Evolutionary conservation across 129 eudicot species (phyloP).

Genomic region (Sambucus nigra): DNA sequence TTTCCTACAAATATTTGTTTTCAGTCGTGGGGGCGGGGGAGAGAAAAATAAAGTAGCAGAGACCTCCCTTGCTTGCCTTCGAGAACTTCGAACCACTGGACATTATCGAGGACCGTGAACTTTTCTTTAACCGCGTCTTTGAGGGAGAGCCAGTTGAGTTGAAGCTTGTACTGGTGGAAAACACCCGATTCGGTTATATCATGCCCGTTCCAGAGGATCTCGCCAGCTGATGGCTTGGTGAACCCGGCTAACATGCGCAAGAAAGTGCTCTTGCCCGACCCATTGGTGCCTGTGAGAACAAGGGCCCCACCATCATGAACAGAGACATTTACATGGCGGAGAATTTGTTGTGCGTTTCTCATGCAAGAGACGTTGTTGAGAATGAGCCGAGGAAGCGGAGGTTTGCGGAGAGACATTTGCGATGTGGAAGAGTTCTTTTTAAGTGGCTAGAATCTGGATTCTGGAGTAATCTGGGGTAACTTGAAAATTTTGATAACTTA

Average conservation of each 20-base stretch:
- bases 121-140: constrained; percentile 74
- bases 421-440: not conserved
- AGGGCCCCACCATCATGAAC: constrained; percentile 85
- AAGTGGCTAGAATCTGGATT: not conserved
- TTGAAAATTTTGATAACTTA: not conserved
- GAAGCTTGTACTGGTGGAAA: constrained; percentile 91
- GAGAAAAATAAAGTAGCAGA: too few relatives aligned
- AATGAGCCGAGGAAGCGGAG: constrained; percentile 76
- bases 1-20: too few relatives aligned
- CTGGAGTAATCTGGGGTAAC: not conserved
- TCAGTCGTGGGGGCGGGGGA: too few relatives aligned
- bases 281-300: constrained; percentile 78
- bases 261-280: constrained; percentile 84
- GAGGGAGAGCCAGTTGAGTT: constrained; percentile 85
- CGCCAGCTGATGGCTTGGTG: constrained; percentile 80
- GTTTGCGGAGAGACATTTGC: constrained; percentile 45
- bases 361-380: constrained; percentile 90
- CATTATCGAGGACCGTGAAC: constrained; percentile 78
- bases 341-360: constrained; percentile 95
- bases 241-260: constrained; percentile 83
- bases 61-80: constrained; percentile 80
- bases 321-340: constrained; percentile 81
- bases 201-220: constrained; percentile 79
- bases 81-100: constrained; percentile 88
- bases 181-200: constrained; percentile 76